These are phyloP conservation scores for Pseudopyricularia javanii DNA, from an alignment of 2,329 filamentous ascomycete species.

Conservation along the genomic window DNA sequence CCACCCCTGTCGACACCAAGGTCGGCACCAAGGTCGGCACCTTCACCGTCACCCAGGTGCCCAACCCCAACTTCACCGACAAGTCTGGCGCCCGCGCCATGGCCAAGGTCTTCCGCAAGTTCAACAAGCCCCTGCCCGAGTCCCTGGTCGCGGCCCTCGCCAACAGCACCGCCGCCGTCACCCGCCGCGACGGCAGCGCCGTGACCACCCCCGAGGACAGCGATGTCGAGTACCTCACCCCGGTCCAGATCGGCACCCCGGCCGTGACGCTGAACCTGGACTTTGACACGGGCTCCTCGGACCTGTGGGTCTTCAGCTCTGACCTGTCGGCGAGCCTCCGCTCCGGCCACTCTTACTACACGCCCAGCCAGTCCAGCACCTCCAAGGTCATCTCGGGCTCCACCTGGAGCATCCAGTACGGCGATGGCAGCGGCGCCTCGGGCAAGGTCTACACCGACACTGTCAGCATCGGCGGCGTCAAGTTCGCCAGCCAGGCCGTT, in stretches of 20 bases:
- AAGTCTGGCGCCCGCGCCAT: conserved; percentile 20
- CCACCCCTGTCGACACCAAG: conserved; percentile 3
- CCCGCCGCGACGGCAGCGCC: conserved; percentile 17
- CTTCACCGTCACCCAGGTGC: conserved; percentile 21
- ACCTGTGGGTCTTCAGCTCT: conserved; percentile 22
- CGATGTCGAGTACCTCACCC: conserved; percentile 25
- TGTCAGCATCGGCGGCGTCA: conserved; percentile 17
- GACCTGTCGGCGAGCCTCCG: conserved; percentile 11
- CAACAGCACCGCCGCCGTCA: conserved; percentile 8
- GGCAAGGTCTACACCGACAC: conserved; percentile 19
- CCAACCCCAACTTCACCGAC: conserved; percentile 19
- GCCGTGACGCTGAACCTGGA: conserved; percentile 15
- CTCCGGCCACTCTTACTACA: conserved; percentile 17
- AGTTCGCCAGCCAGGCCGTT: conserved; percentile 16
- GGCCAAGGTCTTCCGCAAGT: conserved; percentile 25
- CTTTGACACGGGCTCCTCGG: conserved; percentile 19
- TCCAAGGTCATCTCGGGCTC: conserved; percentile 12
- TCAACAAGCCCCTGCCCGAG: conserved; percentile 18
- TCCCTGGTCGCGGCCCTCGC: conserved; percentile 14
- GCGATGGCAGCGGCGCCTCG: conserved; percentile 17
- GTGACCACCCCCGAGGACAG: conserved; percentile 13
- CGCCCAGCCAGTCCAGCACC: conserved; percentile 14
- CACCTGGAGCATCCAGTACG: conserved; percentile 19
- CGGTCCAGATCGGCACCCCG: conserved; percentile 26
- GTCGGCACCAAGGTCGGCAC: conserved; percentile 1